Base-by-base conservation (phyloP, 257 asterid species). In the Datura wrightii region DNA sequence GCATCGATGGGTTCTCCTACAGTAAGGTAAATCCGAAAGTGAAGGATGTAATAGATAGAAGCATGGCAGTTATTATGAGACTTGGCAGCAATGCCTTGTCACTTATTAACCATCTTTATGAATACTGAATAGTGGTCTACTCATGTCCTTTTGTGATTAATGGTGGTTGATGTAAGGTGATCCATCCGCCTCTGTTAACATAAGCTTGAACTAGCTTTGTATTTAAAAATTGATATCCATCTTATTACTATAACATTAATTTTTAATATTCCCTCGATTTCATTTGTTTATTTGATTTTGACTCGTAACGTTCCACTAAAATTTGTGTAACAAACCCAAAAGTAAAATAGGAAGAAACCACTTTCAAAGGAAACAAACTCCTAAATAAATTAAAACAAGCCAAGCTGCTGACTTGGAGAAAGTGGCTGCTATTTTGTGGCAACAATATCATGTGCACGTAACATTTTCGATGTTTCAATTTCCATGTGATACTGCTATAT, bases 21-120 rank as follows among this genome's bases (percentile, higher is more conserved):
- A 48, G 87, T 74, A 90, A 86, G 44, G 89, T 89, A 15, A 90
- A 52, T 70, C 14, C 84, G 11, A 18, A 1, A 8, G 85, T 90
- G 83, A 91, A 48, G 91, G 86, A 65, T 58, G 83, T 84, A 84
- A 86, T 94, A 13, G 65, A 52, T 67, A 72, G 83, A 10, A 84
- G 90, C 78, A 89, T 91, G 10, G 31, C 55, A 4, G 72, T 53
- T 0, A 87, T 88, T 42, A 90, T 89, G 78, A 86, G 80, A 67
- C 90, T 82, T 3, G 86, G 90, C 1, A 92, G 98, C 87, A 93
- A 84, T 84, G 93, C 97, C n/a, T 86, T 94, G 87, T 83, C 90
- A 37, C 92, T 93, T 19, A 91, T 94, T 79, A 94, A 92, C 82
- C 90, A 90, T 89, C 96, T 94, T 62, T 90, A 81, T 71, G 83